A percentile compares a stretch with the other conserved stretches of the same genome.
Evolutionary conservation across 495 filamentous ascomycete species (phyloP).

Genomic region (Xeromyces bisporus): DNA sequence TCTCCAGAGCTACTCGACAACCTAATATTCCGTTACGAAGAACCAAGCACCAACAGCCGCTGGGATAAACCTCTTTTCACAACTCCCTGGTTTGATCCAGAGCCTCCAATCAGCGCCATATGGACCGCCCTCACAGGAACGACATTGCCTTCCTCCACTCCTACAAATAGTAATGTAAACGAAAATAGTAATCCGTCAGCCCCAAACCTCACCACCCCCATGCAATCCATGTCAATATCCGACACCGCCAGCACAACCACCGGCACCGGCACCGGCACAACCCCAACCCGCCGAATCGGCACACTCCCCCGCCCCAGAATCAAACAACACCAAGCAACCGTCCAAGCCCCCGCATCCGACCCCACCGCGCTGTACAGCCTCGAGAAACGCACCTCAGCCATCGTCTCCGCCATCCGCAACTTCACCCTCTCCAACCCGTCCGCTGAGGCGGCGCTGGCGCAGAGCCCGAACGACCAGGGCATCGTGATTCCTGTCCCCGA

Average conservation of each 20-base stretch:
- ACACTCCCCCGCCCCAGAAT: constrained; percentile 25
- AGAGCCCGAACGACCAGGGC: constrained; percentile 13
- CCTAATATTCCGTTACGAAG: constrained; percentile 87
- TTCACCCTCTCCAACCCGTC: constrained; percentile 30
- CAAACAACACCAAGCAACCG: constrained; percentile 65
- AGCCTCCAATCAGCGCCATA: constrained; percentile 49
- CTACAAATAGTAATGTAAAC: constrained; percentile 12
- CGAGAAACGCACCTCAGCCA: constrained; percentile 68
- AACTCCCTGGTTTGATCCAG: constrained; percentile 59
- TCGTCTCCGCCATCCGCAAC: constrained; percentile 56
- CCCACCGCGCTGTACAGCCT: constrained; percentile 72
- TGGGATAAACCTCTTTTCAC: constrained; percentile 96
- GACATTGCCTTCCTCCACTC: constrained; percentile 10
- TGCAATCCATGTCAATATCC: constrained; percentile 13
- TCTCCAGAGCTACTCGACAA: constrained; percentile 64
- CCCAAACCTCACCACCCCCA: constrained; percentile 13
- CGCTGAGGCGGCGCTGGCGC: constrained; percentile 32
- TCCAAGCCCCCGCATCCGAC: constrained; percentile 46
- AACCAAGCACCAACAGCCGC: constrained; percentile 83
- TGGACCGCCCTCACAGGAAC: constrained; percentile 57
- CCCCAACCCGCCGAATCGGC: constrained; percentile 5
- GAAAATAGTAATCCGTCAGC: no score
- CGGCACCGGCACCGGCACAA: constrained; percentile 12
- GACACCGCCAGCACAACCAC: constrained; percentile 16
- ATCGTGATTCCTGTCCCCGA: constrained; percentile 26